Percentiles rank a stretch among this genome's conserved stretches.
Evolutionary conservation across 371 early-diverging fungal genomes (phyloP).

Genomic region (Mortierella sp.): DNA sequence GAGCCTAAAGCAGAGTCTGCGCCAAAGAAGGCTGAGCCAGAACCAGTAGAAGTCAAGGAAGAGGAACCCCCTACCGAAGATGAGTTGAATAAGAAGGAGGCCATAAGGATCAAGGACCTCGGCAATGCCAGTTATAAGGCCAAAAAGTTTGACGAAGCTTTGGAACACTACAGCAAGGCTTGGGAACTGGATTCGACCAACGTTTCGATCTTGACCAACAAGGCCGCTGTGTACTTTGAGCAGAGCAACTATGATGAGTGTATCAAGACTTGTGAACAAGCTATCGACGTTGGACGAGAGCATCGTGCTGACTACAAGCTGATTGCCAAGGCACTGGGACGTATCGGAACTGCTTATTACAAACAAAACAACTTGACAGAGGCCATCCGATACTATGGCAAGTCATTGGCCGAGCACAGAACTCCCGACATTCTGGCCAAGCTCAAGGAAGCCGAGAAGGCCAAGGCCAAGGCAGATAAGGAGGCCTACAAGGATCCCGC

Average conservation of each 20-base stretch:
- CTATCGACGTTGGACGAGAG: slow-evolving; percentile 93
- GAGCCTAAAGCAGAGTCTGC: slow-evolving; percentile 23
- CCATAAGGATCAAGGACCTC: slow-evolving; percentile 85
- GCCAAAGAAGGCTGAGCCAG: slow-evolving; percentile 63
- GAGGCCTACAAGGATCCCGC: slow-evolving; percentile 87
- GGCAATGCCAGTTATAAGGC: slow-evolving; percentile 96
- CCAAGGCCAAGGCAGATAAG: slow-evolving; percentile 81
- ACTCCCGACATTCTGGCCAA: slow-evolving; percentile 92
- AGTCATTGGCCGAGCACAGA: slow-evolving; percentile 96
- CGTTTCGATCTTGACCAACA: slow-evolving; percentile 94
- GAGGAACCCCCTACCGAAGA: slow-evolving; percentile 63
- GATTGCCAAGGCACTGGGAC: slow-evolving; percentile 93
- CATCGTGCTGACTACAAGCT: slow-evolving; percentile 93
- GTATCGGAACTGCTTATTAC: slow-evolving; percentile 90
- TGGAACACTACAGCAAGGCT: slow-evolving; percentile 92
- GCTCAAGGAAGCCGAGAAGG: slow-evolving; percentile 90
- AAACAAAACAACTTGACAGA: slow-evolving; percentile 83
- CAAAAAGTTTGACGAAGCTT: slow-evolving; percentile 89
- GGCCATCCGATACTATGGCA: slow-evolving; percentile 92
- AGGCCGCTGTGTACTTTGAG: slow-evolving; percentile 95
- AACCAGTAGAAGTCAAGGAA: slow-evolving; percentile 73
- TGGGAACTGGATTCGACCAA: slow-evolving; percentile 89
- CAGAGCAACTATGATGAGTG: slow-evolving; percentile 91
- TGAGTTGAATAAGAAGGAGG: slow-evolving; percentile 76
- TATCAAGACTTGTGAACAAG: slow-evolving; percentile 92